phyloP scores from a whole-genome alignment of 208 protist genomes.

The Leishmania aethiopica region DNA sequence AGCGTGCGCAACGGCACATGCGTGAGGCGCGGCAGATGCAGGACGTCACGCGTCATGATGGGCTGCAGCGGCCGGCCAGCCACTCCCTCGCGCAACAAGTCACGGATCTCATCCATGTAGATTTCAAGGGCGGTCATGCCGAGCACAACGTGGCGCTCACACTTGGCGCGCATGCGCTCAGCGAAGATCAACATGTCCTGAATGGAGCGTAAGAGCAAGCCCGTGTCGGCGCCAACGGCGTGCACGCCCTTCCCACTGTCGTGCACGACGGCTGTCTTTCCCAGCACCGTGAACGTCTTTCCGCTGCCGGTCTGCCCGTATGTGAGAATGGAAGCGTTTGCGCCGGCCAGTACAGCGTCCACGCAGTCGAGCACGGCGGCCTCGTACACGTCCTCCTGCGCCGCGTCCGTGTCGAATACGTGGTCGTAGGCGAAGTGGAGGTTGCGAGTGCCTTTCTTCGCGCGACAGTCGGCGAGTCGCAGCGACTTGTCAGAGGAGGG shows the following conservation, averaged over 20 bases:
- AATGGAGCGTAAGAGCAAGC: constrained; percentile 71
- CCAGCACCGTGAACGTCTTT: constrained; percentile 83
- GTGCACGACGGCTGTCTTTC: constrained; percentile 2
- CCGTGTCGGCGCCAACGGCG: constrained; percentile 37
- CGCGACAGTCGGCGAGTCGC: constrained; percentile 47
- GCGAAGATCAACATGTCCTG: constrained; percentile 63
- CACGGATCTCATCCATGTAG: constrained; percentile 79
- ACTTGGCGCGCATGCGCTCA: constrained; percentile 12
- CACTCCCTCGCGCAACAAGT: constrained; percentile 47
- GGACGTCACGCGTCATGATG: constrained; percentile 41
- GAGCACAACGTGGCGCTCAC: constrained; percentile 52
- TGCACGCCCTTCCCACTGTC: constrained; percentile 14
- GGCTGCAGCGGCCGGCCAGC: constrained; percentile 31
- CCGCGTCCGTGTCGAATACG: constrained; percentile 61
- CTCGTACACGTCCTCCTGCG: constrained; percentile 87
- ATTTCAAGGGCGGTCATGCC: constrained; percentile 77
- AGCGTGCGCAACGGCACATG: constrained; percentile 28
- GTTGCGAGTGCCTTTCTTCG: constrained; percentile 14
- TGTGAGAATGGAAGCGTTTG: constrained; percentile 64
- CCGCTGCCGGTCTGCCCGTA: constrained; percentile 92
- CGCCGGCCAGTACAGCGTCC: constrained; percentile 56
- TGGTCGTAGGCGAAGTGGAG: constrained; percentile 61
- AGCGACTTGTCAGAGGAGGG: constrained; percentile 47
- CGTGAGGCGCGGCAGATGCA: constrained; percentile 51
- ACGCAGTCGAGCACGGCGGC: constrained; percentile 58